Percentiles rank a stretch among this genome's conserved stretches.
phyloP scores from a whole-genome alignment of 106 monocot species.

The Triglochin maritima region DNA sequence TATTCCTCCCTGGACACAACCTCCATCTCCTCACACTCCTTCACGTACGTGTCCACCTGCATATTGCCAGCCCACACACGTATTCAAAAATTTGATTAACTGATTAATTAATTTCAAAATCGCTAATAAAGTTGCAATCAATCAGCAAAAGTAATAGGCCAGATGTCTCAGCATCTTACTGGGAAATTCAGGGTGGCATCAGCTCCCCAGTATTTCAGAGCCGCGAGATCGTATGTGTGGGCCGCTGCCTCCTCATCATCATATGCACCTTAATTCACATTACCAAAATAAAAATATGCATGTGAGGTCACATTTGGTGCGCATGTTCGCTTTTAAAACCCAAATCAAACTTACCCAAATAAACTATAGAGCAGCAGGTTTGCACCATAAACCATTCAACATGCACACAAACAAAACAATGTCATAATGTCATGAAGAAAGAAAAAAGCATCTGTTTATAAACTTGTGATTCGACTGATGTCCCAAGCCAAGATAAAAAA shows the following conservation, averaged over 20 bases:
- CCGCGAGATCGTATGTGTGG: slow-evolving; percentile 61
- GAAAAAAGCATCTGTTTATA: too few species aligned
- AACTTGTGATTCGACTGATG: too few species aligned
- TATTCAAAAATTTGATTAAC: not conserved
- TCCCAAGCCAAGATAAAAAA: too few species aligned
- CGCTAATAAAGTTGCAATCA: not conserved
- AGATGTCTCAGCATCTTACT: slow-evolving; percentile 14
- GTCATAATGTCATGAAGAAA: too few species aligned
- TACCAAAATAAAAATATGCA: not conserved
- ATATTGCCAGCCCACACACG: not conserved
- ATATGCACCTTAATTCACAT: slow-evolving; percentile 40
- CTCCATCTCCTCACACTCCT: slow-evolving; percentile 31
- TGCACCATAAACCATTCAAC: not conserved
- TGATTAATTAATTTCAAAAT: not conserved
- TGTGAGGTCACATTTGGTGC: not conserved
- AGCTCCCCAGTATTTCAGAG: slow-evolving; percentile 77
- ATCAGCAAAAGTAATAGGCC: not conserved
- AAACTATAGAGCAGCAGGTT: slow-evolving; percentile 9
- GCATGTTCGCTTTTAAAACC: not conserved
- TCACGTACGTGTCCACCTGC: slow-evolving; percentile 19
- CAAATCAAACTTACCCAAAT: slow-evolving; percentile 26
- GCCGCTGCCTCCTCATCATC: slow-evolving; percentile 71
- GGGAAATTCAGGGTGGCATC: slow-evolving; percentile 56
- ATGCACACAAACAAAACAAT: too few species aligned
- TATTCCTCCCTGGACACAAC: slow-evolving; percentile 30